phyloP scores from a whole-genome alignment of 2,329 filamentous ascomycete genomes.

The Teratosphaeria zuluensis region DNA sequence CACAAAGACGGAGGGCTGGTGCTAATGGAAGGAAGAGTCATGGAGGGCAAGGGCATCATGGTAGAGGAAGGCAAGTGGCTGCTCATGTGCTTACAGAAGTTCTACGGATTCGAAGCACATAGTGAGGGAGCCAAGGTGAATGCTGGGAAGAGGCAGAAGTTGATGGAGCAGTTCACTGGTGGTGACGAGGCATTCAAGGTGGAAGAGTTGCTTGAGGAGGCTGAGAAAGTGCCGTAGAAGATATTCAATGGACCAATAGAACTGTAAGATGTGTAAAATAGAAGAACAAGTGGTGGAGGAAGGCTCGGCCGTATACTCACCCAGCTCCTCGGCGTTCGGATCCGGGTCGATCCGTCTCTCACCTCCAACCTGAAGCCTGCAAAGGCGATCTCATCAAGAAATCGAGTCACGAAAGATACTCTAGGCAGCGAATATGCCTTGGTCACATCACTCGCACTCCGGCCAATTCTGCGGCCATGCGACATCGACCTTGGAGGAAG shows the following conservation, averaged over 20 bases:
- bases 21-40: slow-evolving; percentile 73
- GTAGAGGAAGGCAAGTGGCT: slow-evolving; percentile 81
- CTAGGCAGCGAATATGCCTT: background rate
- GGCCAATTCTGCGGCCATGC: slow-evolving; percentile 96
- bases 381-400: background rate
- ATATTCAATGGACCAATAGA: background rate
- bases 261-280: background rate
- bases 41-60: slow-evolving; percentile 64
- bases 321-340: background rate
- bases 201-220: slow-evolving; percentile 77
- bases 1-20: slow-evolving; percentile 56
- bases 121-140: slow-evolving; percentile 57
- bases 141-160: slow-evolving; percentile 55
- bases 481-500: slow-evolving; percentile 70
- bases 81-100: slow-evolving; percentile 85
- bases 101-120: slow-evolving; percentile 60
- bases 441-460: slow-evolving; percentile 81
- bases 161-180: slow-evolving; percentile 72
- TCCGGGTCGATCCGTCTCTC: too few relatives aligned
- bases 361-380: background rate
- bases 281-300: background rate
- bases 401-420: background rate
- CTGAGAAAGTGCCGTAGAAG: slow-evolving; percentile 55
- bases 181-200: slow-evolving; percentile 75
- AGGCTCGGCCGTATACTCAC: background rate